Percentiles rank a stretch among this genome's conserved stretches.
Evolutionary conservation across 164 flowering plant genomes (phyloP).

Genomic region (Vitis rotundifolia): DNA sequence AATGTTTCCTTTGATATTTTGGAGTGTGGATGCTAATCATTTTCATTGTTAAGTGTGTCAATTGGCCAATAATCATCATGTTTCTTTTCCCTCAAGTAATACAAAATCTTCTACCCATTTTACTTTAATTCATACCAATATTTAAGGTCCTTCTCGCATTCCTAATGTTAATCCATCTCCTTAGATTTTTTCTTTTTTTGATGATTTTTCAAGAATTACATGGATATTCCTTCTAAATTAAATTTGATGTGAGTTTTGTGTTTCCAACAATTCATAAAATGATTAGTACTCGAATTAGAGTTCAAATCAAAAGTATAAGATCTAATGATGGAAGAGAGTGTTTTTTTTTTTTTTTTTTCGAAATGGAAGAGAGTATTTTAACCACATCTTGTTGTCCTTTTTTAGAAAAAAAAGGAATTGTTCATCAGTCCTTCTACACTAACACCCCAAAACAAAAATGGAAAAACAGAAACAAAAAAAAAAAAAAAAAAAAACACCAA

Average conservation of each 20-base stretch:
- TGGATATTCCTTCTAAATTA: not conserved
- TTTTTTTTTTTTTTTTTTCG: too few species aligned
- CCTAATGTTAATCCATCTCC: not conserved
- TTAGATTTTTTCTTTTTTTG: not conserved
- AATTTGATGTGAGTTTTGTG: not conserved
- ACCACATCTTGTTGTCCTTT: not conserved
- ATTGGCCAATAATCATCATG: slow-evolving; percentile 2
- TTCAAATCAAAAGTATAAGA: not conserved
- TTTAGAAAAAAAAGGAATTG: not conserved
- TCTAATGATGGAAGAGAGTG: not conserved
- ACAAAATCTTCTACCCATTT: not conserved
- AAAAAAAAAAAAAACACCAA: too few species aligned
- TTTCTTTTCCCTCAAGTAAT: not conserved
- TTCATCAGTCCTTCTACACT: not conserved
- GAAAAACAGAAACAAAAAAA: too few species aligned
- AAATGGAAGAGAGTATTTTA: not conserved
- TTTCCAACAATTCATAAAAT: not conserved
- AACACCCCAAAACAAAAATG: too few species aligned
- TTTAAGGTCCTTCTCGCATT: not conserved
- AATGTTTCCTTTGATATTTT: not conserved
- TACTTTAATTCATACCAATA: not conserved
- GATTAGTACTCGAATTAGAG: not conserved
- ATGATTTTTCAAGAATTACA: not conserved
- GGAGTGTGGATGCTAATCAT: slow-evolving; percentile 1
- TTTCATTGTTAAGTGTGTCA: slow-evolving; percentile 7